Evolutionary conservation across 257 asterid genomes (phyloP).

Genomic region (Lycium ferocissimum): DNA sequence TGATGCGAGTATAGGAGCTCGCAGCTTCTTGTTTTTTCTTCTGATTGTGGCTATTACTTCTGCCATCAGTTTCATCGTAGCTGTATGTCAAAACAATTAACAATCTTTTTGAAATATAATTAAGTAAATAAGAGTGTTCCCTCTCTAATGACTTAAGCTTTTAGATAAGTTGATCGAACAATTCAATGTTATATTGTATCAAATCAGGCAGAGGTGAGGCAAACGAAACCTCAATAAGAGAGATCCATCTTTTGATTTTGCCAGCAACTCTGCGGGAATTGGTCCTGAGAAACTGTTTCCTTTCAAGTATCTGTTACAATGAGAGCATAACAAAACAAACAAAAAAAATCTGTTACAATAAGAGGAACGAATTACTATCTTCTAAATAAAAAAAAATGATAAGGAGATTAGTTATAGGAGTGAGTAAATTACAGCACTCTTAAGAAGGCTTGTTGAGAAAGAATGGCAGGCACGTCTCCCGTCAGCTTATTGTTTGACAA

Average conservation of each 20-base stretch:
- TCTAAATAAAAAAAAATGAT: neutral
- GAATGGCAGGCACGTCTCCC: constrained; percentile 32
- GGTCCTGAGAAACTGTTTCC: constrained; percentile 31
- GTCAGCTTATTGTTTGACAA: constrained; percentile 32
- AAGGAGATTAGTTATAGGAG: neutral
- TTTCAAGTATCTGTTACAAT: constrained; percentile 31
- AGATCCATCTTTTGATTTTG: constrained; percentile 5
- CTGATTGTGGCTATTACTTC: neutral
- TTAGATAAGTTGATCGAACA: too few species aligned
- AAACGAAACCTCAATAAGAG: constrained; percentile 20
- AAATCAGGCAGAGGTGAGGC: too few species aligned
- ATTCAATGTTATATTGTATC: too few species aligned
- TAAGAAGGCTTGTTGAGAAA: constrained; percentile 31
- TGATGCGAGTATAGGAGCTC: neutral
- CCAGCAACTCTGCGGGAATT: constrained; percentile 28
- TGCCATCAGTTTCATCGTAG: neutral
- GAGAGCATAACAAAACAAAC: too few species aligned
- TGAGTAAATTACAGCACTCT: constrained; percentile 33
- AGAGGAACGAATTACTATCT: neutral
- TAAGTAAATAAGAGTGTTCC: too few species aligned
- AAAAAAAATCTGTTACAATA: neutral
- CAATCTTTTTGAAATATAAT: too few species aligned
- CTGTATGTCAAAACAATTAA: too few species aligned
- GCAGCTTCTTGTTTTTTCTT: constrained; percentile 14
- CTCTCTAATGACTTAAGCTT: too few species aligned